phyloP scores from a whole-genome alignment of 2,329 filamentous ascomycete species.

The Neofusicoccum kwambonambiense region DNA sequence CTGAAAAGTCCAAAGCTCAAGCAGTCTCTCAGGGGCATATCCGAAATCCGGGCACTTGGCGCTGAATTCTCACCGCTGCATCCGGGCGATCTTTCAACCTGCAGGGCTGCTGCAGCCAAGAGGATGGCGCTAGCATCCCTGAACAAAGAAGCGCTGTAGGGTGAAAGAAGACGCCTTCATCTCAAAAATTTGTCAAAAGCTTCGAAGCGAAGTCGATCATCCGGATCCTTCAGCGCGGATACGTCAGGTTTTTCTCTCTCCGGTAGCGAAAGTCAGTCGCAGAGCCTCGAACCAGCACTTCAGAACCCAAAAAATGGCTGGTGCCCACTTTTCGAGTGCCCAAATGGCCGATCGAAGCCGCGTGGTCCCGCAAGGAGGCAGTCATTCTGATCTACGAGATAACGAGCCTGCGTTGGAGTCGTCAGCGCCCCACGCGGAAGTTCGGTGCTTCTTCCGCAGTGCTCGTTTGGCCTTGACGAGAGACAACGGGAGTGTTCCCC shows the following conservation, averaged over 20 bases:
- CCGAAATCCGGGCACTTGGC: neutral
- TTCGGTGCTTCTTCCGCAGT: neutral
- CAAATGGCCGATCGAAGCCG: neutral
- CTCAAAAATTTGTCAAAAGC: neutral
- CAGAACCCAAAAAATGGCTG: neutral
- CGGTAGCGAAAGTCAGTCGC: neutral
- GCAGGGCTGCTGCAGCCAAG: neutral
- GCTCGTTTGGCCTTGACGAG: neutral
- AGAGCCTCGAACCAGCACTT: neutral
- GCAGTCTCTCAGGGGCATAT: neutral
- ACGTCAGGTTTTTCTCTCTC: neutral
- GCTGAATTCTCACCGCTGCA: neutral
- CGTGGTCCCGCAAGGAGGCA: neutral
- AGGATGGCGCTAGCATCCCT: neutral
- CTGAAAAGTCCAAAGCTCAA: neutral
- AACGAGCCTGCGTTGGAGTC: neutral
- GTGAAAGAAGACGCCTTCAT: neutral
- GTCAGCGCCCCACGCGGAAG: neutral
- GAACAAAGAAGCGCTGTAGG: neutral
- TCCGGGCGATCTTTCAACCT: neutral
- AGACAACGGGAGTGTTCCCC: neutral
- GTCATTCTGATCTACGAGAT: neutral
- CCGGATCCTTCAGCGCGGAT: neutral
- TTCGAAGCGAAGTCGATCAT: conserved; percentile 2
- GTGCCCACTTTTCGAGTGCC: neutral